Conservation (phyloP, 805 yeast genomes). For the Blastobotrys mokoenaii region DNA sequence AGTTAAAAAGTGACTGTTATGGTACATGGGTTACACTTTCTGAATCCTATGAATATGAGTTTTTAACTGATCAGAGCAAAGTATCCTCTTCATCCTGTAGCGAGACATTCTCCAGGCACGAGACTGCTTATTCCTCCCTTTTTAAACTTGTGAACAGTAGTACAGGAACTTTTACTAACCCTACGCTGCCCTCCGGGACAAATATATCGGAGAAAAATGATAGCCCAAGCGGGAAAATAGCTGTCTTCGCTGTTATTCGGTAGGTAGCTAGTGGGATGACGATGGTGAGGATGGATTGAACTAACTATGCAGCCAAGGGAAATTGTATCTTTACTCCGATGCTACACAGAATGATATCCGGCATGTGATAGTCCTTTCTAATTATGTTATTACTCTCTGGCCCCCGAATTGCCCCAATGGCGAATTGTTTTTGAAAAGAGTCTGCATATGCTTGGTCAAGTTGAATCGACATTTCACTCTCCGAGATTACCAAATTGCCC, state of each 20-base stretch:
- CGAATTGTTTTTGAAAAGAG: constrained; percentile 68
- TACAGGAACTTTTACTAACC: constrained; percentile 4
- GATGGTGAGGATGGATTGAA: too few relatives aligned
- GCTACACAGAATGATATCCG: constrained; percentile 55
- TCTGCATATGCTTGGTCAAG: constrained; percentile 67
- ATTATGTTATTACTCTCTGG: constrained; percentile 72
- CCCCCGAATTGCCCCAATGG: constrained; percentile 71
- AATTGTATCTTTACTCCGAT: constrained; percentile 74
- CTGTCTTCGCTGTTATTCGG: too few relatives aligned
- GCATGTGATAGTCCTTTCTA: constrained; percentile 70
- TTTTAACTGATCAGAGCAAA: constrained; percentile 1
- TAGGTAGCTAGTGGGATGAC: too few relatives aligned
- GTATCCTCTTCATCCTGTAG: constrained; percentile 25
- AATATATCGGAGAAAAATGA: too few relatives aligned
- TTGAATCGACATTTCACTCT: constrained; percentile 28
- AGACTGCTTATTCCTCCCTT: constrained; percentile 53
- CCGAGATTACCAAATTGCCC: constrained; percentile 22
- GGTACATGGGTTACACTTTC: too few relatives aligned
- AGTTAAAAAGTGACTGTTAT: too few relatives aligned
- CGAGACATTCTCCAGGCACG: constrained; percentile 28
- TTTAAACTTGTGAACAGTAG: constrained; percentile 45
- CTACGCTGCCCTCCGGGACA: neutral
- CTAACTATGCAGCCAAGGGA: constrained; percentile 56
- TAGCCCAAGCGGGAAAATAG: too few relatives aligned
- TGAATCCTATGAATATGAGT: too few relatives aligned